phyloP scores from a whole-genome alignment of 129 eudicot genomes.

The Tagetes erecta region DNA sequence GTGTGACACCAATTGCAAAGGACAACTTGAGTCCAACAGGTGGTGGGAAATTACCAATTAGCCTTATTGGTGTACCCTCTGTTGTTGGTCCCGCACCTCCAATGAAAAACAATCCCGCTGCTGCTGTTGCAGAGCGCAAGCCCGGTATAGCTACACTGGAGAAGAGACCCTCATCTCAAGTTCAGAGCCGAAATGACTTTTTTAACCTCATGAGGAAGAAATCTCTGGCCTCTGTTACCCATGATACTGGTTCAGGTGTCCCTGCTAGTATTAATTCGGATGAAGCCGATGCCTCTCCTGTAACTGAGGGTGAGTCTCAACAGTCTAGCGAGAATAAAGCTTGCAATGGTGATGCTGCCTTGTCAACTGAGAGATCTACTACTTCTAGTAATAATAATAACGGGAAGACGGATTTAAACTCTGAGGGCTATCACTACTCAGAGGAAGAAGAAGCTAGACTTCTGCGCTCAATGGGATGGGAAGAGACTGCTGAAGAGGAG shows the following conservation, averaged over 20 bases:
- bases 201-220: conserved; percentile 84
- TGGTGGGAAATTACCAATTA: conserved; percentile 39
- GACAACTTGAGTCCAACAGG: conserved; percentile 61
- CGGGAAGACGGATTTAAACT: conserved; percentile 37
- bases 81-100: conserved; percentile 49
- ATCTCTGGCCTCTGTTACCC: conserved; percentile 39
- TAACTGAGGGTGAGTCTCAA: conserved; percentile 26
- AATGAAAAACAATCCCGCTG: conserved; percentile 28
- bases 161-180: conserved; percentile 64
- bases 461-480: conserved; percentile 84
- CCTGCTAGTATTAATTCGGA: conserved; percentile 46
- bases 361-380: conserved; percentile 22
- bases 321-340: conserved; percentile 24
- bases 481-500: conserved; percentile 72
- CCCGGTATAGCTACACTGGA: conserved; percentile 48
- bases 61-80: conserved; percentile 43
- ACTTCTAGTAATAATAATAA: conserved; percentile 1
- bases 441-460: conserved; percentile 94
- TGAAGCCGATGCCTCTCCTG: conserved; percentile 27
- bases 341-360: conserved; percentile 42
- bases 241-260: conserved; percentile 38
- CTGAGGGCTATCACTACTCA: conserved; percentile 38
- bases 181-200: conserved; percentile 87
- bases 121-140: conserved; percentile 47
- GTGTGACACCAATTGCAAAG: conserved; percentile 48